phyloP scores from a whole-genome alignment of 2,329 filamentous ascomycete genomes.

The Neopestalotiopsis rosae region DNA sequence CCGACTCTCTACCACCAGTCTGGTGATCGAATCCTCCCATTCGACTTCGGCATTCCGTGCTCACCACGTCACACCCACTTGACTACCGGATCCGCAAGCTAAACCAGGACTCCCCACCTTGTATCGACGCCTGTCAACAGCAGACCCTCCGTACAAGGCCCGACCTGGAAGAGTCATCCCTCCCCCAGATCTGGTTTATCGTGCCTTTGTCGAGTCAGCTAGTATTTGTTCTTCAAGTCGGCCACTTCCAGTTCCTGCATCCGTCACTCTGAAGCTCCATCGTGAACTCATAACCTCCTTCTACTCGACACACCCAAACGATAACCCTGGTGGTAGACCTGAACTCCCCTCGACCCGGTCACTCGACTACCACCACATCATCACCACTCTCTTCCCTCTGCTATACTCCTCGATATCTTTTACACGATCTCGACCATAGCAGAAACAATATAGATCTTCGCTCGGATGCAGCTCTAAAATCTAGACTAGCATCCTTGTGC shows the following conservation, averaged over 20 bases:
- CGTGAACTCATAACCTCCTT: not conserved
- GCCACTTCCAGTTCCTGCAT: constrained; percentile 26
- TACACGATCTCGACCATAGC: not conserved
- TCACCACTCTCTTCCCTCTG: constrained; percentile 22
- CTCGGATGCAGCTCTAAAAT: constrained; percentile 35
- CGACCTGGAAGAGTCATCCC: constrained; percentile 51
- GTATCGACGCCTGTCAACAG: constrained; percentile 26
- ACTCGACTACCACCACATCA: constrained; percentile 28
- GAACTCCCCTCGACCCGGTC: constrained; percentile 31
- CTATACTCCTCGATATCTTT: constrained; percentile 16
- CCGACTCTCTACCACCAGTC: constrained; percentile 6
- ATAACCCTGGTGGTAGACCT: constrained; percentile 29
- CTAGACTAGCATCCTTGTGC: constrained; percentile 30
- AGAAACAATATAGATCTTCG: constrained; percentile 22
- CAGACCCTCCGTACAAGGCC: constrained; percentile 28
- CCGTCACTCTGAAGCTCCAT: constrained; percentile 24
- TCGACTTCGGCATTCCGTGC: constrained; percentile 24
- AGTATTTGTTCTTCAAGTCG: constrained; percentile 26
- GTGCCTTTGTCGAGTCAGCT: constrained; percentile 41
- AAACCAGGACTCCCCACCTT: constrained; percentile 30
- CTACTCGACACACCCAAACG: not conserved
- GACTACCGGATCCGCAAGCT: constrained; percentile 35
- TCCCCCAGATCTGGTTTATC: constrained; percentile 38
- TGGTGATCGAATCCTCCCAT: constrained; percentile 17
- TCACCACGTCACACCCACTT: constrained; percentile 39